These are phyloP conservation scores for Nidularia pulvinata DNA, from an alignment of 768 basidiomycete genomes.

Conservation along the genomic window DNA sequence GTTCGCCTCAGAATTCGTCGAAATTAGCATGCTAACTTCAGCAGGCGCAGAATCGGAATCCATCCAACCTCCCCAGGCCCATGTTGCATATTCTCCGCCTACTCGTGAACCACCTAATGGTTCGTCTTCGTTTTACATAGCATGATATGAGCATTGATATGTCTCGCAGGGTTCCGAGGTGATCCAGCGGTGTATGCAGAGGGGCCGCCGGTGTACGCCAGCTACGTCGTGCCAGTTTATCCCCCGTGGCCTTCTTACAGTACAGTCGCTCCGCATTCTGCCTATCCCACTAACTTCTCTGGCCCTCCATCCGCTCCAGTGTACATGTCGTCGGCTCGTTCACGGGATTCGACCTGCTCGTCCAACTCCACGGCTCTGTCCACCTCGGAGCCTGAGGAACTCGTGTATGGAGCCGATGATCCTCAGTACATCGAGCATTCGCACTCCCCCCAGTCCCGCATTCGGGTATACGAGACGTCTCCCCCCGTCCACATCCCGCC, in stretches of 20 bases:
- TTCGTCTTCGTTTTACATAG: too few relatives aligned
- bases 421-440: conserved; percentile 36
- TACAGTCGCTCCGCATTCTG: neutral
- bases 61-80: too few relatives aligned
- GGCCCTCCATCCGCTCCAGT: neutral
- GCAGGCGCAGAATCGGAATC: too few relatives aligned
- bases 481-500: conserved; percentile 29
- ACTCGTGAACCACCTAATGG: too few relatives aligned
- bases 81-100: too few relatives aligned
- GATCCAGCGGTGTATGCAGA: too few relatives aligned
- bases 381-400: conserved; percentile 25
- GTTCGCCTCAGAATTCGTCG: too few relatives aligned
- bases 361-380: conserved; percentile 16
- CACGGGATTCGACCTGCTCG: conserved; percentile 18
- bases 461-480: conserved; percentile 27
- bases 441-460: conserved; percentile 37
- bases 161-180: too few relatives aligned
- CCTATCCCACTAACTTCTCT: neutral
- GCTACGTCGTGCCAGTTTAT: neutral
- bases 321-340: conserved; percentile 3
- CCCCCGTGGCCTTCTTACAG: neutral
- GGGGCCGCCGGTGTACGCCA: neutral
- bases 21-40: too few relatives aligned
- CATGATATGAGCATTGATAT: too few relatives aligned
- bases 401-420: conserved; percentile 31